Conservation (phyloP, 768 basidiomycete genomes). For the Hemileccinum rubropunctum region DNA sequence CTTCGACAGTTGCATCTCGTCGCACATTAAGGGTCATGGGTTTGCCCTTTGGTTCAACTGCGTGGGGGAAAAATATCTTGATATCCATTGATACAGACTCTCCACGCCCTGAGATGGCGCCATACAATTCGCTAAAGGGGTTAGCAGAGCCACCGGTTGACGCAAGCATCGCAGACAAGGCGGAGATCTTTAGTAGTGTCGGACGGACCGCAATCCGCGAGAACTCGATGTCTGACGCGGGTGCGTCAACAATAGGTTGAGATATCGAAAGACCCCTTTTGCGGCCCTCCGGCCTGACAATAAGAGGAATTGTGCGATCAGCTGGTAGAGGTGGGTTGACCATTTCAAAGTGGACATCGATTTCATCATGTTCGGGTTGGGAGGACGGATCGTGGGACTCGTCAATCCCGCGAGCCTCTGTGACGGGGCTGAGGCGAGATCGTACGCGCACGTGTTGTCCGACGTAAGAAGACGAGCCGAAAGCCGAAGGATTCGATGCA, state of each 20-base stretch:
- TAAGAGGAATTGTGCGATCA: constrained; percentile 14
- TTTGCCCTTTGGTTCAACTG: constrained; percentile 54
- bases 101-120: constrained; percentile 76
- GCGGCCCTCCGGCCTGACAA: constrained; percentile 26
- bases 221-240: constrained; percentile 41
- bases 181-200: constrained; percentile 49
- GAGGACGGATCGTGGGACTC: constrained; percentile 25
- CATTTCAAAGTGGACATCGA: constrained; percentile 55
- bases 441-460: constrained; percentile 36
- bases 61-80: constrained; percentile 84
- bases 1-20: constrained; percentile 89
- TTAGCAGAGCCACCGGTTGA: constrained; percentile 63
- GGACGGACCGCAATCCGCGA: constrained; percentile 48
- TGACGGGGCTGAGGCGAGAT: constrained; percentile 60
- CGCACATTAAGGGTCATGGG: constrained; percentile 74
- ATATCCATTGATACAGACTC: constrained; percentile 62
- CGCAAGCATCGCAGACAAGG: constrained; percentile 73
- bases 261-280: constrained; percentile 30
- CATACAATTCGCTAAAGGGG: constrained; percentile 87
- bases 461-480: constrained; percentile 46
- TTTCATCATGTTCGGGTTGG: constrained; percentile 22
- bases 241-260: constrained; percentile 14
- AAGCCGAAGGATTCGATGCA: constrained; percentile 51
- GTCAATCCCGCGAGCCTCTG: constrained; percentile 45
- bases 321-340: constrained; percentile 40